These are phyloP conservation scores for Globisporangium takayamanum DNA, from an alignment of 352 stramenopile genomes.

Conservation along the genomic window DNA sequence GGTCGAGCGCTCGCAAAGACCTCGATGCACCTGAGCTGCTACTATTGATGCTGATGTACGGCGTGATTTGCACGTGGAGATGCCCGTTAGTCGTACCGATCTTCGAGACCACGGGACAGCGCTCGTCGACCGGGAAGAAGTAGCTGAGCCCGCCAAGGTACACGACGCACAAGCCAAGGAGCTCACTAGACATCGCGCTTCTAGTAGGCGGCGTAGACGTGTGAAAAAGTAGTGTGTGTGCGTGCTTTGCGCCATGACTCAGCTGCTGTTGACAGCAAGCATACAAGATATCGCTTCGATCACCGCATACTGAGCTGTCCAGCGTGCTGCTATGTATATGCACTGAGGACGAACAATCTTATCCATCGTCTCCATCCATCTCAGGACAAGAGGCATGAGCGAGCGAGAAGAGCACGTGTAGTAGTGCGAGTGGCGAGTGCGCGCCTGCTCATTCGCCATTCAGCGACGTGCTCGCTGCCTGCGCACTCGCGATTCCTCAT, in stretches of 20 bases:
- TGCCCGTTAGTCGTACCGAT: conserved; percentile 33
- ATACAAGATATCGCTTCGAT: too few relatives aligned
- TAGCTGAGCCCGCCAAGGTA: conserved; percentile 60
- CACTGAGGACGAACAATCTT: too few relatives aligned
- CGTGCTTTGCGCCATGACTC: too few relatives aligned
- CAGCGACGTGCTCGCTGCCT: too few relatives aligned
- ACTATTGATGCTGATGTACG: conserved; percentile 22
- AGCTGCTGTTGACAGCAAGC: too few relatives aligned
- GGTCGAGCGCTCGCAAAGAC: not conserved
- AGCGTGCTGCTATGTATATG: too few relatives aligned
- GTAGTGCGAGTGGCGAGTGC: too few relatives aligned
- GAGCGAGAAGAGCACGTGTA: too few relatives aligned
- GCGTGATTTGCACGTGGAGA: conserved; percentile 37
- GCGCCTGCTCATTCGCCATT: too few relatives aligned
- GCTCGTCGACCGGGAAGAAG: conserved; percentile 43
- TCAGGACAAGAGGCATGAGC: not conserved
- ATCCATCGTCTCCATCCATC: too few relatives aligned
- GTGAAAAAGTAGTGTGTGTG: not conserved
- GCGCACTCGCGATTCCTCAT: not conserved
- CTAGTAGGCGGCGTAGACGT: not conserved
- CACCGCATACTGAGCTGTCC: too few relatives aligned
- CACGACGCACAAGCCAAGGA: conserved; percentile 46
- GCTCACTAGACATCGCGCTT: conserved; percentile 5
- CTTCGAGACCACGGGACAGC: conserved; percentile 43
- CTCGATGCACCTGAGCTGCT: conserved; percentile 10